Evolutionary conservation across 495 filamentous ascomycete genomes (phyloP), one percentile per base, ranked within the genome.

Genomic region (Hyaloscypha hepaticicola): DNA sequence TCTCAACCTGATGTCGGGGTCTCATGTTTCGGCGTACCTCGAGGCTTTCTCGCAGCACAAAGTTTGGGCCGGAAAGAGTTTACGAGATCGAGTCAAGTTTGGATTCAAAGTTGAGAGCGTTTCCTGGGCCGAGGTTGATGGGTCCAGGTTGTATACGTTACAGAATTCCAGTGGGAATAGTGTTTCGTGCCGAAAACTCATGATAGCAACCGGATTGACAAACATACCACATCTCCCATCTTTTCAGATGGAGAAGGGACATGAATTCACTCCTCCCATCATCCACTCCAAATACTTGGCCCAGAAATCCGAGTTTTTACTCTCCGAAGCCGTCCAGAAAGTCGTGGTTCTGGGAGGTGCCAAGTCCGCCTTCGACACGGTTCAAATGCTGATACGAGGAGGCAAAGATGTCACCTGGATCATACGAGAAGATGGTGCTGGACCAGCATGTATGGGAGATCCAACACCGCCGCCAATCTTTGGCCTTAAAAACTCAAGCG

Each of bases 381-480:
- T 76, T 16, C 78, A 76, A 53, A 66, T 79, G 56, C 73, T 77
- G 19, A 66, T 75, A 0, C 70, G 74, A 25, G 66, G 69, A 5
- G 80, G 80, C 2, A 81, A 81, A 65, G 70, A 75, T 34, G 80
- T 83, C 3, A 72, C 75, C 33, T 81, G 78, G 80, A 68, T 80
- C 28, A 78, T 77, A 56, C 77, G 80, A 3, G 66, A 65, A 2
- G 74, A 72, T 16, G 78, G 77, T 1, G 58, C 69, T 26, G 79
- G 80, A 6, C 75, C 77, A 5, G 66, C 72, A 5, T 74, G 76
- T 51, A 69, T 76, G 58, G 51, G 50, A 41, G 51, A 25, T 7
- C 50, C 61, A 2, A 45, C 16, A 11, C 69, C 75, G 5, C 71
- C 75, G 6, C 72, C 66, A 22, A 66, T 77, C 24, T 48, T 78